Evolutionary conservation across 768 basidiomycete genomes (phyloP), one percentile per base, ranked within the genome.

Genomic region (Auriscalpium orientale): DNA sequence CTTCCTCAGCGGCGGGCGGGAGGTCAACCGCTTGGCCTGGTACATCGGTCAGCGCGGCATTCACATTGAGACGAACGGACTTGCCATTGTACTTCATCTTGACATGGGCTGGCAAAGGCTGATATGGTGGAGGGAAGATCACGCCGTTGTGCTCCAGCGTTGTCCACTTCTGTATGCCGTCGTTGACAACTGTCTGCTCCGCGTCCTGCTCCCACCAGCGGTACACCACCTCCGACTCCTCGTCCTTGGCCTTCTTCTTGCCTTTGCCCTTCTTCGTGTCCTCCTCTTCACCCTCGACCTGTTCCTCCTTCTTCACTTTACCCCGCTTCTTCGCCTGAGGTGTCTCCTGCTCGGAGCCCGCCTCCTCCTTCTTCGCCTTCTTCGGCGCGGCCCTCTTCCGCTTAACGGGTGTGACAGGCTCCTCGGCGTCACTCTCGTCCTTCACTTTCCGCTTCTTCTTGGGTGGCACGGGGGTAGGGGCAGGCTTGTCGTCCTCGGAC

Each of bases 71-170:
- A 53, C 21, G 55, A 56, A 33, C 49, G 53, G 44, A 70, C 80
- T 55, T 67, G 93, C 95, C 95, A 62, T 95, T 82, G 69, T 99
- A 99, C 66, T 85, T 87, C 92, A 99, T 91, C 77, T 90, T 95
- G 68, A 97, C 82, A 65, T 83, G 65, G 8, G 76, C 70, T 1
- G 97, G 93, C 53, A 97, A 74, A 8, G 88, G 80, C 64, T 91
- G 85, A 68, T 99, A 99, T 3, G 94, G 87, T 49, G 92, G 92
- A 58, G 97, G 97, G 72, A 99, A 99, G 60, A 94, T 79, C 40
- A 99, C 94, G 50, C 95, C 97, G 62, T 81, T 84, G 72, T 99
- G 97, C 66, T 92, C 87, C 51, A 99, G 79, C n/a, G 92, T 97
- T 58, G 82, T 81, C 97, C 97, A 99, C 70, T 98, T 97, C 55